Percentiles rank a stretch among this genome's conserved stretches.
These are phyloP conservation scores for Gastrolobium villosum DNA, from an alignment of 306 rosid genomes.

Conservation along the genomic window DNA sequence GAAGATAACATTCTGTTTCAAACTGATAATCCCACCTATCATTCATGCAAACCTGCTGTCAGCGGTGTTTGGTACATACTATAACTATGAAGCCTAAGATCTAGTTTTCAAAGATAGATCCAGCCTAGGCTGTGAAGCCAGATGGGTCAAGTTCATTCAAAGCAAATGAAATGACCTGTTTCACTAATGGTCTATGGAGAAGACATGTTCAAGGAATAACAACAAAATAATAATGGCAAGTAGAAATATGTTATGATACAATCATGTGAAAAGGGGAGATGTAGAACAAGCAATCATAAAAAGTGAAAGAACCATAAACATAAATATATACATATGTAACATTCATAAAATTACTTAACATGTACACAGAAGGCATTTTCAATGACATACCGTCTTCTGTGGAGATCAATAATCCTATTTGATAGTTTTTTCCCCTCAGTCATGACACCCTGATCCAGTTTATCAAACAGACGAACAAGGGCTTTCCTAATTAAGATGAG, in stretches of 20 bases:
- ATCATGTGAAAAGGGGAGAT: neutral
- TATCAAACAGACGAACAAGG: constrained; percentile 90
- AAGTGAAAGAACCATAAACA: constrained; percentile 8
- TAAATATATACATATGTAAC: neutral
- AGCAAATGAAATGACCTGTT: constrained; percentile 4
- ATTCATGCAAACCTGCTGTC: neutral
- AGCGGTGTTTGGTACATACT: constrained; percentile 1
- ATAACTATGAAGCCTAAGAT: neutral
- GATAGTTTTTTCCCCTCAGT: constrained; percentile 72
- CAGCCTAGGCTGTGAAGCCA: constrained; percentile 10
- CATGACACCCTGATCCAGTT: constrained; percentile 74
- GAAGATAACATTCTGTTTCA: neutral
- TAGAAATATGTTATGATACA: constrained; percentile 10
- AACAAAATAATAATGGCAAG: neutral
- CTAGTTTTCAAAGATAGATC: neutral
- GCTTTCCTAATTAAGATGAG: constrained; percentile 71
- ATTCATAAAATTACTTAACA: constrained; percentile 16
- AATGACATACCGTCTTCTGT: constrained; percentile 69
- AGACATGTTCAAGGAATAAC: neutral
- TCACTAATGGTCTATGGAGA: constrained; percentile 30
- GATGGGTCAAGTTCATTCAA: constrained; percentile 10
- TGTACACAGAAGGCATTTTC: constrained; percentile 21
- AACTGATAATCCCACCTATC: neutral
- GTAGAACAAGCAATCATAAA: neutral
- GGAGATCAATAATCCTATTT: constrained; percentile 77